These are phyloP conservation scores for Pseudocercospora eumusae DNA, from an alignment of 2,329 filamentous ascomycete genomes.

Conservation along the genomic window DNA sequence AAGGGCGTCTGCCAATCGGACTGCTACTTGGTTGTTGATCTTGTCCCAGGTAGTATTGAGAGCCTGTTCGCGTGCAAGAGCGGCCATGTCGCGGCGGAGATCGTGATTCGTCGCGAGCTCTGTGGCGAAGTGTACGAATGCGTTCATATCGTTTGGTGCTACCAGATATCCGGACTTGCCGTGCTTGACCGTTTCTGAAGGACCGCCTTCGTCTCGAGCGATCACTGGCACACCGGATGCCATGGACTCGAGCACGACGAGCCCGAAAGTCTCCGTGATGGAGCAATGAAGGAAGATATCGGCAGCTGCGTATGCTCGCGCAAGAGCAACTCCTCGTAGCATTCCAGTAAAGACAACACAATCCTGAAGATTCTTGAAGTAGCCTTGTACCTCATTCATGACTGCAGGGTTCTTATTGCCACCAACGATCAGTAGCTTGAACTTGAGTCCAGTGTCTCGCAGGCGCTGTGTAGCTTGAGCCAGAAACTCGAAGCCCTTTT, in stretches of 20 bases:
- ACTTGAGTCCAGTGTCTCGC: constrained; percentile 57
- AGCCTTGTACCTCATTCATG: constrained; percentile 61
- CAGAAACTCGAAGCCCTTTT: constrained; percentile 71
- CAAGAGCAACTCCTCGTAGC: constrained; percentile 61
- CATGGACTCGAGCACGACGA: constrained; percentile 71
- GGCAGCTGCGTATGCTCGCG: constrained; percentile 66
- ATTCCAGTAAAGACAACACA: constrained; percentile 69
- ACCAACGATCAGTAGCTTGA: constrained; percentile 67
- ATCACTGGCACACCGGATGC: constrained; percentile 69
- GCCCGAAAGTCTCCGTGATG: constrained; percentile 69
- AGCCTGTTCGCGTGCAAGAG: constrained; percentile 57
- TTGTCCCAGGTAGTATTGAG: constrained; percentile 69
- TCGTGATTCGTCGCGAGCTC: constrained; percentile 51
- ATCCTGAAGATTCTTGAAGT: constrained; percentile 58
- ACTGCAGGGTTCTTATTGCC: constrained; percentile 66
- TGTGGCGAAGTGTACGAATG: constrained; percentile 58
- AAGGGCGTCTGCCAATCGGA: constrained; percentile 58
- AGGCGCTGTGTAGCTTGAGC: constrained; percentile 58
- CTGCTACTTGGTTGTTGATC: constrained; percentile 69
- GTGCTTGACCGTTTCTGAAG: constrained; percentile 65
- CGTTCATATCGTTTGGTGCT: constrained; percentile 59
- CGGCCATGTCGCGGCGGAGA: constrained; percentile 51
- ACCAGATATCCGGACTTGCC: constrained; percentile 63
- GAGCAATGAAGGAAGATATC: constrained; percentile 73
- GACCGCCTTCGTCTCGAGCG: constrained; percentile 68